phyloP scores from a whole-genome alignment of 2,329 filamentous ascomycete species.

The Thermothelomyces thermophilus region DNA sequence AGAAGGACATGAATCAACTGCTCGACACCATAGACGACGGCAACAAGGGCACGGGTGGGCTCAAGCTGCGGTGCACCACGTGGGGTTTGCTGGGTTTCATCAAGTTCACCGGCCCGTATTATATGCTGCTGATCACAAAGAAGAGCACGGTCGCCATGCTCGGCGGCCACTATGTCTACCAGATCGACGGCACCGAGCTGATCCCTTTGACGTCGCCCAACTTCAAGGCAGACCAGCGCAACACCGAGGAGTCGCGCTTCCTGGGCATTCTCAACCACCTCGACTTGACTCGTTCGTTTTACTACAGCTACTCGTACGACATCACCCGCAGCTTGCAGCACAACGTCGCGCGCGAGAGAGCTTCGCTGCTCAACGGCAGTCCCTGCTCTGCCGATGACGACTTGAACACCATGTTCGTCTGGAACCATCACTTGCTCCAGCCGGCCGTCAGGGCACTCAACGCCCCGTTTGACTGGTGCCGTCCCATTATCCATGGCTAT shows the following conservation, averaged over 20 bases:
- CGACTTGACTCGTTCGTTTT: constrained; percentile 86
- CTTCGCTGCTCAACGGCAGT: constrained; percentile 59
- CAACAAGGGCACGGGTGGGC: constrained; percentile 81
- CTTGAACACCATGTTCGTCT: constrained; percentile 94
- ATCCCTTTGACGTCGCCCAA: constrained; percentile 75
- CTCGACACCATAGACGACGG: constrained; percentile 92
- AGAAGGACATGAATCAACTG: constrained; percentile 88
- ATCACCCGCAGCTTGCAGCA: constrained; percentile 87
- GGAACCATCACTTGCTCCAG: constrained; percentile 84
- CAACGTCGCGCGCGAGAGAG: constrained; percentile 78
- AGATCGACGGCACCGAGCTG: constrained; percentile 88
- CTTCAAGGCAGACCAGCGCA: constrained; percentile 68
- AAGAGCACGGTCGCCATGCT: constrained; percentile 93
- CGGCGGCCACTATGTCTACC: constrained; percentile 92
- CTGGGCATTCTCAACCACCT: constrained; percentile 84
- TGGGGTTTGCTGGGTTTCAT: constrained; percentile 97
- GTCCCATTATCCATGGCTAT: constrained; percentile 92
- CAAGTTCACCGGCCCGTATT: constrained; percentile 89
- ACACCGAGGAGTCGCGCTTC: constrained; percentile 84
- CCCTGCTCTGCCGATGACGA: constrained; percentile 54
- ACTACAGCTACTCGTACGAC: constrained; percentile 98
- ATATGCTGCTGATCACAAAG: constrained; percentile 96
- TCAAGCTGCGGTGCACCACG: constrained; percentile 81
- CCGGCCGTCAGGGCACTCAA: constrained; percentile 65
- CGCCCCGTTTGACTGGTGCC: constrained; percentile 89